Conservation (phyloP, 768 basidiomycete genomes). For the Rhizopogon rudus region DNA sequence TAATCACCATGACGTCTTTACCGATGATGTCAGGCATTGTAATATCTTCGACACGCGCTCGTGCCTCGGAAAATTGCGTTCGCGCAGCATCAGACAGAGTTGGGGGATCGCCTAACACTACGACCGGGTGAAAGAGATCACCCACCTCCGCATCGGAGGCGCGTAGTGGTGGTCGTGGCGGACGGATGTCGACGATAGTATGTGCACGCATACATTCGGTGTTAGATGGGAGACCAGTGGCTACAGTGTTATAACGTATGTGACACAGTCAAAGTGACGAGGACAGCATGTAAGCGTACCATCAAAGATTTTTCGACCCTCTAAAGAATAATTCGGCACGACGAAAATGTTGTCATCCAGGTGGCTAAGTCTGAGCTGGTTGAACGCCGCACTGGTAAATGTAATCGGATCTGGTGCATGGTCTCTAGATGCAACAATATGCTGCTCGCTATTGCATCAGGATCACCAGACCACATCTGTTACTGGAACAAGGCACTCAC, state of each 20-base stretch:
- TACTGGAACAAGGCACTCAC: constrained; percentile 36
- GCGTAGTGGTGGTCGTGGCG: constrained; percentile 34
- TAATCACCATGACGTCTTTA: constrained; percentile 61
- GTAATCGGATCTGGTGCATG: constrained; percentile 60
- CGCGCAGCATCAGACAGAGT: constrained; percentile 18
- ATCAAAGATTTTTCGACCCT: constrained; percentile 34
- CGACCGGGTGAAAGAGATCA: constrained; percentile 28
- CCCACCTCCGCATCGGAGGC: constrained; percentile 22
- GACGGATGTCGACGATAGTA: constrained; percentile 41
- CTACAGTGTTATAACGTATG: constrained; percentile 15
- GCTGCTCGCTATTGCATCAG: constrained; percentile 38
- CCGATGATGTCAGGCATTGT: constrained; percentile 33
- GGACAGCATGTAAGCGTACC: constrained; percentile 16
- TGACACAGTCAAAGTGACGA: background rate
- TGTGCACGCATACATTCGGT: constrained; percentile 38
- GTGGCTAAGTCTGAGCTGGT: constrained; percentile 65
- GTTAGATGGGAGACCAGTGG: constrained; percentile 41
- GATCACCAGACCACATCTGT: background rate
- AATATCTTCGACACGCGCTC: constrained; percentile 22
- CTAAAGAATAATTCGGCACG: constrained; percentile 49
- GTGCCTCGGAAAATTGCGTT: constrained; percentile 36
- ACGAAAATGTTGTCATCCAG: constrained; percentile 74
- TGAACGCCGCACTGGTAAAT: constrained; percentile 69
- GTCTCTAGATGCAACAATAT: constrained; percentile 66
- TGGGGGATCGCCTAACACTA: constrained; percentile 10